Conservation (phyloP, 306 rosid genomes). For the Sophora flavescens region DNA sequence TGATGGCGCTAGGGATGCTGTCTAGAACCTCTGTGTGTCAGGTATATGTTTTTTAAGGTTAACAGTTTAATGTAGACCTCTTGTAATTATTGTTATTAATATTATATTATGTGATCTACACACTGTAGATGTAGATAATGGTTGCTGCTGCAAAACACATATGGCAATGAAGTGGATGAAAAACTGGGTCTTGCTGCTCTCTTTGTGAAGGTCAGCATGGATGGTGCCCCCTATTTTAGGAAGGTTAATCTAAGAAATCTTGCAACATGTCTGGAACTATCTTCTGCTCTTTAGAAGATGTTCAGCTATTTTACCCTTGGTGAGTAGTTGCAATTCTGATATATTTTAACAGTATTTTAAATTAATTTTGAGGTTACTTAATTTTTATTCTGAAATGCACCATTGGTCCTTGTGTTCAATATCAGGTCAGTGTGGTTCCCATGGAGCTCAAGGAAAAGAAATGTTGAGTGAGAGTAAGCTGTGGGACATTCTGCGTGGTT, state of each 20-base stretch:
- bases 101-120: too few species aligned
- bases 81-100: too few species aligned
- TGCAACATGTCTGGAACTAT: conserved; percentile 78
- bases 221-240: conserved; percentile 98
- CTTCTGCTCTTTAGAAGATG: conserved; percentile 97
- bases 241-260: conserved; percentile 92
- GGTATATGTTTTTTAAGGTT: too few species aligned
- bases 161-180: conserved; percentile 93
- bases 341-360: background rate
- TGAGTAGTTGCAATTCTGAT: conserved; percentile 46
- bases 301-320: conserved; percentile 94
- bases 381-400: conserved; percentile 5
- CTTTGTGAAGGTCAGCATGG: conserved; percentile 98
- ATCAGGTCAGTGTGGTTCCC: conserved; percentile 91
- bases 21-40: too few species aligned
- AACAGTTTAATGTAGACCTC: too few species aligned
- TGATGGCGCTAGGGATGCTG: too few species aligned
- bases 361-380: conserved; percentile 3
- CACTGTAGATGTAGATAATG: too few species aligned
- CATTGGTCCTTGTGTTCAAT: conserved; percentile 36
- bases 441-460: conserved; percentile 81
- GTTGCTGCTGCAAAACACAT: too few species aligned
- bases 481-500: conserved; percentile 93
- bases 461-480: conserved; percentile 87
- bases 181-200: conserved; percentile 81